These are phyloP conservation scores for Chaetomiaceae sp. DNA, from an alignment of 2,329 filamentous ascomycete genomes.

Conservation along the genomic window DNA sequence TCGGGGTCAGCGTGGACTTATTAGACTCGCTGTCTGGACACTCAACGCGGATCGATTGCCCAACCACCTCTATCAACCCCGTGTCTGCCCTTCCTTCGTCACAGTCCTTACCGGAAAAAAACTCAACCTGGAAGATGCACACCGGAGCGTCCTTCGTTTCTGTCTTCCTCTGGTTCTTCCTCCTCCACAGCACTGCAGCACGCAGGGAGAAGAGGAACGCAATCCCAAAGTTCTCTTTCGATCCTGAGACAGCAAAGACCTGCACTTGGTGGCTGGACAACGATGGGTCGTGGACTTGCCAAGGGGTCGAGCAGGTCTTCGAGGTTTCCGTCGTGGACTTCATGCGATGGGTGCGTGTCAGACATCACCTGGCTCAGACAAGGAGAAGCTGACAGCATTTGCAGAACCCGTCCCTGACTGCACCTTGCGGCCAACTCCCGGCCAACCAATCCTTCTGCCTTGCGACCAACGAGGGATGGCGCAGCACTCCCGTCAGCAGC, in stretches of 20 bases:
- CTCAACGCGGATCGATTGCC: neutral
- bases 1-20: neutral
- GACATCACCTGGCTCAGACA: neutral
- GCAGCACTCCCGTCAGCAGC: neutral
- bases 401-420: neutral
- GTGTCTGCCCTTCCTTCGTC: neutral
- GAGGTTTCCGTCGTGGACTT: neutral
- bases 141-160: neutral
- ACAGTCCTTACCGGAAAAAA: neutral
- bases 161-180: neutral
- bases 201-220: neutral
- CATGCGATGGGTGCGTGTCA: neutral
- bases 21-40: neutral
- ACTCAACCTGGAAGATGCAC: neutral
- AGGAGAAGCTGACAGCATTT: neutral
- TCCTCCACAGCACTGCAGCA: neutral
- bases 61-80: no score
- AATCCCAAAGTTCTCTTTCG: neutral
- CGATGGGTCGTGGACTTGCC: neutral
- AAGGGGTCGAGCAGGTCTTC: neutral
- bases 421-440: neutral
- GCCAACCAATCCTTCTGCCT: neutral
- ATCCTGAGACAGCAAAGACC: neutral
- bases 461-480: neutral
- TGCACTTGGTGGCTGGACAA: neutral